Evolutionary conservation across 2,329 filamentous ascomycete species (phyloP), one percentile per base, ranked within the genome.

Genomic region (Neonectria punicea): DNA sequence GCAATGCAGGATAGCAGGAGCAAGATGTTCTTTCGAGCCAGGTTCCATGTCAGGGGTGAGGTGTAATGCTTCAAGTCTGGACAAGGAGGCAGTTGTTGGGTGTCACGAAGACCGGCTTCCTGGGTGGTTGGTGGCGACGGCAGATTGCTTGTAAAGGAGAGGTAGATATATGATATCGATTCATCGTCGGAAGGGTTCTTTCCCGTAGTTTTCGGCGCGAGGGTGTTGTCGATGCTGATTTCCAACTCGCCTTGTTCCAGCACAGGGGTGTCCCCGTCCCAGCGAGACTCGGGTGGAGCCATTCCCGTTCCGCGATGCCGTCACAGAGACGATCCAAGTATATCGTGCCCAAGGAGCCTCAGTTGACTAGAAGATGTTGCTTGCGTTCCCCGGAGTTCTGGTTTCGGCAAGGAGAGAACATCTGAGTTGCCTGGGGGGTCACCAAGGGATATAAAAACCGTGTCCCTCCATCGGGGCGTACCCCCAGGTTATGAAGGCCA

Each of bases 21-120:
- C 71, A 92, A 89, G 64, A 92, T 77, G 25, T 83, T 85, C 77
- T 98, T 98, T 65, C 89, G 88, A 50, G 82, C 82, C 60, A 81
- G 75, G 0, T 92, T 87, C 93, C 94, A 97, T 10, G 85, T 82
- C 68, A 93, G 90, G 0, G 94, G 94, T 10, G 92, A 90, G 1
- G 78, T 81, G 73, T 89, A 97, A 63, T 85, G 83, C 36, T 82
- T 84, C 28, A 97, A 86, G 75, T 93, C 84, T 4, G 92, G 93
- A 25, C 81, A 82, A 57, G 84, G 78, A 50, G 90, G 90, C 1
- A 85, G 77, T n/a, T 81, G 66, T 9, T 75, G 73, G 41, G 77
- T 72, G 6, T 41, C 41, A n/a, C 49, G n/a, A 22, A 65, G 34
- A 18, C 54, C 43, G 22, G 60, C 59, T 28, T 70, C 65, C 39